Evolutionary conservation across 2,329 filamentous ascomycete genomes (phyloP), one percentile per base, ranked within the genome.

Genomic region (Pseudodiploospora longispora): DNA sequence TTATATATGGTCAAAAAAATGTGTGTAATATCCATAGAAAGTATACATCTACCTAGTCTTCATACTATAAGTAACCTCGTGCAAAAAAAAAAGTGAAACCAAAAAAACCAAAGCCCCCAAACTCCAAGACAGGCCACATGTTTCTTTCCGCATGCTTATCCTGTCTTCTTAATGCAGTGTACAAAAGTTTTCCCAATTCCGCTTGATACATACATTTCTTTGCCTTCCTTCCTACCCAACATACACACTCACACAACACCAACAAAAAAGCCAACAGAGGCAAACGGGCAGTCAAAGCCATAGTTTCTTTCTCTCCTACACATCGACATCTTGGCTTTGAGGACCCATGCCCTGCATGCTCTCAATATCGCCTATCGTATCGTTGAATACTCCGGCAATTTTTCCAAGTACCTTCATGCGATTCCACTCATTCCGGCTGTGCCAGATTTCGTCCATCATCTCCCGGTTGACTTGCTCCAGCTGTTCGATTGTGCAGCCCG

Each of bases 401-500:
- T 72, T 68, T 38, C 68, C 68, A 10, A 83, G 73, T 10, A 95
- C 89, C 54, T 75, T 74, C 55, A 81, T 83, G 36, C 93, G 80
- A 64, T 98, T 93, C 79, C 87, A 93, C 57, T 94, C 83, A 39
- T 80, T 75, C 40, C 89, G 77, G 48, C 76, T 77, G 48, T 74
- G 75, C 93, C 93, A 98, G 37, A 97, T 77, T 50, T 83, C 80
- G 48, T 91, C 85, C 91, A 97, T 97, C 50, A 97, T 70, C 52
- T 84, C 81, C 6, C 89, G 83, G 61, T 90, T 90, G 60, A 96
- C 83, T 64, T 97, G 91, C 70, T 97, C 91, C 19, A 98, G 70
- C 63, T 98, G 91, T 66, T 98, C 93, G 42, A 98, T 86, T 0
- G 83, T 86, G 61, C 86, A 87, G 1, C 87, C 87, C 19, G 79